A percentile compares a stretch with the other conserved stretches of the same genome.
phyloP scores from a whole-genome alignment of 202 grass and related monocot genomes.

The Eragrostis tef region DNA sequence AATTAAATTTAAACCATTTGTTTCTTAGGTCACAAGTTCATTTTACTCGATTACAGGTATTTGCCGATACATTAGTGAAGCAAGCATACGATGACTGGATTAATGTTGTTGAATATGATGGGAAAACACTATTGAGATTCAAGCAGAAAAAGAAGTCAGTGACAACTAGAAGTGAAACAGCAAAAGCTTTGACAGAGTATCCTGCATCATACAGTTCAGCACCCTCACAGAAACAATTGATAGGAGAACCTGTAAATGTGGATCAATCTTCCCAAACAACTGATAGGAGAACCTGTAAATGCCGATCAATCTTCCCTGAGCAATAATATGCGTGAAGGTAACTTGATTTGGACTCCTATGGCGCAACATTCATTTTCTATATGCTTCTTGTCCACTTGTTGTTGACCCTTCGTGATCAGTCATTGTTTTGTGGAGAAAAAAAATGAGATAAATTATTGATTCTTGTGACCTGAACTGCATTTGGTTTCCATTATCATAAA shows the following conservation, averaged over 20 bases:
- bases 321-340: conserved; percentile 46
- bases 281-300: conserved; percentile 43
- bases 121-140: conserved; percentile 63
- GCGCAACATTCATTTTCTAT: conserved; percentile 2
- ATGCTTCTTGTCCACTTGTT: conserved; percentile 33
- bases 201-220: conserved; percentile 43
- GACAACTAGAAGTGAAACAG: conserved; percentile 58
- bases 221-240: conserved; percentile 41
- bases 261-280: conserved; percentile 40
- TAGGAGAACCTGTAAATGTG: conserved; percentile 39
- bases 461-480: background rate
- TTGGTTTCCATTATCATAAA: background rate
- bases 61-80: conserved; percentile 73
- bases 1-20: conserved; percentile 19
- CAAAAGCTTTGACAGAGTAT: conserved; percentile 48
- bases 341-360: conserved; percentile 16
- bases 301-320: conserved; percentile 34
- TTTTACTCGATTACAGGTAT: conserved; percentile 53
- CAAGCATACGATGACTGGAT: conserved; percentile 89
- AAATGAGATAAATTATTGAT: background rate
- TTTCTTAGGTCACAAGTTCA: conserved; percentile 4
- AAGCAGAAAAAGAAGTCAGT: conserved; percentile 76
- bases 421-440: background rate
- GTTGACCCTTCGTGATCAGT: conserved; percentile 14
- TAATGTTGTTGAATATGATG: conserved; percentile 87